These are phyloP conservation scores for Hymenochaete sp. DNA, from an alignment of 1,284 basidiomycete species.

Conservation along the genomic window DNA sequence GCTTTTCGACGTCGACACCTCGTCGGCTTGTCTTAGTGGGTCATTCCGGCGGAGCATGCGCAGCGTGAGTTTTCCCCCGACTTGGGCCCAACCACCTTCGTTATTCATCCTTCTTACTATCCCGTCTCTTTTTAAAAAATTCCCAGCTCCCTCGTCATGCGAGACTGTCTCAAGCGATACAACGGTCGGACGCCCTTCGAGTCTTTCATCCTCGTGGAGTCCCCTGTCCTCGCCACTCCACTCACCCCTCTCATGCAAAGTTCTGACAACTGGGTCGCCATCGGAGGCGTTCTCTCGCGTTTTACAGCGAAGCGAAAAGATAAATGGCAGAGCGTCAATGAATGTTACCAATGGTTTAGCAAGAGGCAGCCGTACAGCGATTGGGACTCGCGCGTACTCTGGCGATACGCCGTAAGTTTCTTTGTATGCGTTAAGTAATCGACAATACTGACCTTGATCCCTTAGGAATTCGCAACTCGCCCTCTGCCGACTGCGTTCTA, in stretches of 20 bases:
- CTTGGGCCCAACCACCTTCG: background rate
- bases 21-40: conserved; percentile 3
- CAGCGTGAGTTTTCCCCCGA: background rate
- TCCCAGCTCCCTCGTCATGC: background rate
- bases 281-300: conserved; percentile 2
- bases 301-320: conserved; percentile 5
- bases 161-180: background rate
- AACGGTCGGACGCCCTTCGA: background rate
- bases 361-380: background rate
- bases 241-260: background rate
- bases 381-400: conserved; percentile 10
- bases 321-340: conserved; percentile 2
- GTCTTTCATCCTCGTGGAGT: conserved; percentile 3
- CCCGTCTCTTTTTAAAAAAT: background rate
- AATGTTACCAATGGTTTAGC: background rate
- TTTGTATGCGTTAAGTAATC: no score
- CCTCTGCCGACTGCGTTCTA: conserved; percentile 12
- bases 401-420: conserved; percentile 2
- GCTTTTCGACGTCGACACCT: background rate
- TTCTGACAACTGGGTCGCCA: background rate
- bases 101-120: background rate
- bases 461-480: conserved; percentile 9
- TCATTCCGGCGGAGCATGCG: conserved; percentile 3
- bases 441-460: background rate
- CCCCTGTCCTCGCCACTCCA: conserved; percentile 1